Conservation (phyloP, 163 green algal genomes). For the Scenedesmus sp. region DNA sequence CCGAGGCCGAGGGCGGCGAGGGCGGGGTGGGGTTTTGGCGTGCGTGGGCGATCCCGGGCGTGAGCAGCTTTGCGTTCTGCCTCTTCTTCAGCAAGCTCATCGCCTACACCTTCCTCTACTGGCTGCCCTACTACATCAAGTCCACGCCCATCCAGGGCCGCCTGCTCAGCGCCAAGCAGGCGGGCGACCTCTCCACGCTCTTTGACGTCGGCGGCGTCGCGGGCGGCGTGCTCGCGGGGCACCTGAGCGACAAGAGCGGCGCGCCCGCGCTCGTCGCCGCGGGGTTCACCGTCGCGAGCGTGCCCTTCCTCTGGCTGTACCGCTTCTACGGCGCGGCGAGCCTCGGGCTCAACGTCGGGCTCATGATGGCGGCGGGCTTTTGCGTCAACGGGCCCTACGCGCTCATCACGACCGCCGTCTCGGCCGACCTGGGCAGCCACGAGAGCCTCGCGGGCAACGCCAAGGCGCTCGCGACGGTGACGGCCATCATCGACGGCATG, state of each 20-base stretch:
- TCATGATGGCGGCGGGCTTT: slow-evolving; percentile 89
- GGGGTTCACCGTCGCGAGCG: slow-evolving; percentile 79
- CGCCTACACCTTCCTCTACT: slow-evolving; percentile 98
- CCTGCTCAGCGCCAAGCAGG: slow-evolving; percentile 76
- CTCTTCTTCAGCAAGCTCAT: slow-evolving; percentile 98
- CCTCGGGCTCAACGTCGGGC: slow-evolving; percentile 75
- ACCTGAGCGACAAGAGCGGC: slow-evolving; percentile 82
- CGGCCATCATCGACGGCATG: slow-evolving; percentile 98
- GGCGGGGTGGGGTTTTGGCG: slow-evolving; percentile 74
- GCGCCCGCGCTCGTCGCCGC: slow-evolving; percentile 75
- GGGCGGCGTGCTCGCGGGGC: slow-evolving; percentile 87
- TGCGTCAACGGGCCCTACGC: slow-evolving; percentile 92
- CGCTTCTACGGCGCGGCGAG: slow-evolving; percentile 71
- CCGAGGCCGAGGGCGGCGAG: slow-evolving; percentile 33
- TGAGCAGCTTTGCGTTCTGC: slow-evolving; percentile 87
- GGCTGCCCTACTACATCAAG: slow-evolving; percentile 97
- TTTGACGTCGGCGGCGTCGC: slow-evolving; percentile 94
- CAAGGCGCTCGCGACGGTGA: slow-evolving; percentile 94
- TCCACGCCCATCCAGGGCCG: slow-evolving; percentile 77
- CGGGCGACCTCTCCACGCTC: slow-evolving; percentile 87
- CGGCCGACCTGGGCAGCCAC: slow-evolving; percentile 90
- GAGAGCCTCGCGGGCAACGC: slow-evolving; percentile 75
- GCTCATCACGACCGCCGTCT: slow-evolving; percentile 95
- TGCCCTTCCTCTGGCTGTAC: slow-evolving; percentile 90
- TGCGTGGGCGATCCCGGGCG: slow-evolving; percentile 89